Evolutionary conservation across 257 asterid species (phyloP).

Genomic region (Leonotis leonurus): DNA sequence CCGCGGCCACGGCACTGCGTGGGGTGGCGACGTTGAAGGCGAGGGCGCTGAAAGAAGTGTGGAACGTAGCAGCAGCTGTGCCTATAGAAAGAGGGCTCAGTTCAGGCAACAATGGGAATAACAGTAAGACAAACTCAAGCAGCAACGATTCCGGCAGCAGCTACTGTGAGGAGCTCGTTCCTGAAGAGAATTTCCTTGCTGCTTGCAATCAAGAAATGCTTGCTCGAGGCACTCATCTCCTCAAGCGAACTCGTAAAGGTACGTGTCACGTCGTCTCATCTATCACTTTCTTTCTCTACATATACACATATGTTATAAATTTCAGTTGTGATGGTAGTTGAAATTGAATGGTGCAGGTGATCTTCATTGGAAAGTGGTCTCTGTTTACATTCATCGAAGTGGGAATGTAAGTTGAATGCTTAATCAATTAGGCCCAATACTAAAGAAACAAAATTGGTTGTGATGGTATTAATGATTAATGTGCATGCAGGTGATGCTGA

Average conservation of each 20-base stretch:
- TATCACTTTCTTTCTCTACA: too few species aligned
- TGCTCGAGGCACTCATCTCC: constrained; percentile 84
- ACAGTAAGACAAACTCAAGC: constrained; percentile 29
- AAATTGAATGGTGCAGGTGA: constrained; percentile 57
- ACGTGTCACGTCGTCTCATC: too few species aligned
- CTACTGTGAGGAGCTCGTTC: constrained; percentile 47
- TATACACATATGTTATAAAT: too few species aligned
- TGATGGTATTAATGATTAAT: background rate
- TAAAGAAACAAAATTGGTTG: too few species aligned
- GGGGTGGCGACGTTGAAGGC: constrained; percentile 98
- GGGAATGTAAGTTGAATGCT: constrained; percentile 76
- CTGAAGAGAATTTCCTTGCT: constrained; percentile 83
- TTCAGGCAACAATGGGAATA: constrained; percentile 20
- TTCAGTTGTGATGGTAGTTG: too few species aligned
- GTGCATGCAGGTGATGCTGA: constrained; percentile 73
- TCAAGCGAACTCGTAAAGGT: constrained; percentile 92
- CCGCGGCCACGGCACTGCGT: constrained; percentile 92
- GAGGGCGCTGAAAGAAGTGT: constrained; percentile 86
- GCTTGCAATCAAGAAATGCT: constrained; percentile 92
- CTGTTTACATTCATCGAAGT: constrained; percentile 73
- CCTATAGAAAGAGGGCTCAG: constrained; percentile 57
- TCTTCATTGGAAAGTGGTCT: constrained; percentile 98
- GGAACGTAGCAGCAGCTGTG: constrained; percentile 86
- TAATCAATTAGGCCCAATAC: too few species aligned
- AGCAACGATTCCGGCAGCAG: constrained; percentile 34